Evolutionary conservation across 2,329 filamentous ascomycete genomes (phyloP), one percentile per base, ranked within the genome.

Genomic region (Nemania sp.): DNA sequence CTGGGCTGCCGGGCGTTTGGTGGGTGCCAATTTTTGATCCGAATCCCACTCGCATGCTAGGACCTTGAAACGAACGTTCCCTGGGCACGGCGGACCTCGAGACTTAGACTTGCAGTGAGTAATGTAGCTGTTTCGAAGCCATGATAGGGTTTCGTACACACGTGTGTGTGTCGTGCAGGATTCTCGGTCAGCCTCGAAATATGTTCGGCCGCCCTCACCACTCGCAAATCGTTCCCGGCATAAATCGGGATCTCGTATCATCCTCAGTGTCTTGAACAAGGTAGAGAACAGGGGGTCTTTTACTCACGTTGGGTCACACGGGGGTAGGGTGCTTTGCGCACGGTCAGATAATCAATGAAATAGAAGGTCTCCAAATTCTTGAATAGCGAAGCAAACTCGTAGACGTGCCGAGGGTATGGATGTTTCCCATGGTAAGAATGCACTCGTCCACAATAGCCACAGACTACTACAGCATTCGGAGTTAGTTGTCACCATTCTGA

Each of bases 351-450:
- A 62, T 81, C 79, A 20, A 81, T 68, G 47, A 81, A 76, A 60
- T 78, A 80, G 45, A 81, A 79, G 1, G 74, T 70, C 57, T 80
- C 74, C 5, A 81, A 69, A 13, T 76, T 78, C 13, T 78, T 68
- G 61, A 78, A 75, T 10, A 78, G 69, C 2, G 77, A 73, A 6
- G 79, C 69, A 34, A 81, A 79, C 50, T 80, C 76, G 64, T 79
- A 80, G 1, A 80, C 68, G 54, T 81, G 79, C 5, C 69, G 68
- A 0, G 79, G 79, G 32, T 74, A 74, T 13, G 69, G 66, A 49
- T 72, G 65, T 40, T 62, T 68, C 18, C 70, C 68, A 10, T 65
- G 54, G 2, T 63, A 57, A 7, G 66, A 64, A 54, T 77, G 74
- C 2, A 69, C 58, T 7, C 69, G 69, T 9, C 76, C 74, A 39